phyloP scores from a whole-genome alignment of 2,329 filamentous ascomycete species.

The Geosmithia morbida region DNA sequence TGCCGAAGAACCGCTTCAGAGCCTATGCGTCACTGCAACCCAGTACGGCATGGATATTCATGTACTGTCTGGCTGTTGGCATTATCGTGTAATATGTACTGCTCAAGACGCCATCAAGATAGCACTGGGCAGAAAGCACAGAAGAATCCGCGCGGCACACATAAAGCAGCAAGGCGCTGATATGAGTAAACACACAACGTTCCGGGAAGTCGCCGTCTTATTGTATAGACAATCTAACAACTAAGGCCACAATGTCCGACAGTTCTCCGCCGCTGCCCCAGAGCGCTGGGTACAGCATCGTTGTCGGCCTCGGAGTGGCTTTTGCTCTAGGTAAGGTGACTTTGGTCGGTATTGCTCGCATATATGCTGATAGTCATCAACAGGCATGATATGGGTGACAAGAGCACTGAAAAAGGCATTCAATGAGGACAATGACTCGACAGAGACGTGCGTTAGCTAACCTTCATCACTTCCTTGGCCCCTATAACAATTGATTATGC shows the following conservation, averaged over 20 bases:
- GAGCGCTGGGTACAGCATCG: conserved; percentile 1
- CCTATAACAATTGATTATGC: not conserved
- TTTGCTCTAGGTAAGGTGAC: conserved; percentile 37
- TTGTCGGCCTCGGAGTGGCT: conserved; percentile 26
- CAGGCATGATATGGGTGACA: not conserved
- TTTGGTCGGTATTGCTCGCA: not conserved
- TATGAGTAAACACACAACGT: not conserved
- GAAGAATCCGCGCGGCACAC: too few species aligned
- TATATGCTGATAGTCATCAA: not conserved
- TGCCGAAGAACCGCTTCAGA: too few species aligned
- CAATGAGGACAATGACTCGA: conserved; percentile 47
- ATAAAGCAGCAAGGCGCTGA: not conserved
- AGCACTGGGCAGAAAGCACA: too few species aligned
- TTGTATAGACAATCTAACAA: not conserved
- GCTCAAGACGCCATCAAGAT: not conserved
- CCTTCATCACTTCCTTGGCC: too few species aligned
- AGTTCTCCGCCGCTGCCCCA: not conserved
- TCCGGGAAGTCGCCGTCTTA: not conserved
- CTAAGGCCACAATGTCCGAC: not conserved
- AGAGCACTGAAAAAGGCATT: conserved; percentile 48
- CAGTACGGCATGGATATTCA: too few species aligned
- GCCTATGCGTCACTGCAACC: too few species aligned
- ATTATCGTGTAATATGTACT: not conserved
- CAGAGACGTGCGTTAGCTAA: conserved; percentile 36
- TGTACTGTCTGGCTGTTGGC: too few species aligned